Percentiles rank a stretch among this genome's conserved stretches.
These are phyloP conservation scores for Gossypium mustelinum DNA, from an alignment of 345 rosid species.

Conservation along the genomic window DNA sequence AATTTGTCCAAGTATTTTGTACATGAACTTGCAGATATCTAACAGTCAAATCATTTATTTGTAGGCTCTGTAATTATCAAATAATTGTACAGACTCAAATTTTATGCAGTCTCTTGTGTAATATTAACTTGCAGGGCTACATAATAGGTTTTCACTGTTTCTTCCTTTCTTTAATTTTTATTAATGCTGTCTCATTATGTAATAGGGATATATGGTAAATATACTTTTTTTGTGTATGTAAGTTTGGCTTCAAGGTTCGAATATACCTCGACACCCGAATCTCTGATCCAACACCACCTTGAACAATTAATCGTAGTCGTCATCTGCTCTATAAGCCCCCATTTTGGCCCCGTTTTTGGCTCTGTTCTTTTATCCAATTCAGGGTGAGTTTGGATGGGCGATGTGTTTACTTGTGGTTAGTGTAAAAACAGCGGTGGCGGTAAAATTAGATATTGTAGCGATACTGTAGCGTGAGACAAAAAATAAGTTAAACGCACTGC, in stretches of 20 bases:
- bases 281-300: constrained; percentile 73
- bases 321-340: constrained; percentile 55
- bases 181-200: too few relatives aligned
- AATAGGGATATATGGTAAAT: too few relatives aligned
- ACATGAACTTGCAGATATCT: constrained; percentile 39
- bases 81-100: not conserved
- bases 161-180: not conserved
- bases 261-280: constrained; percentile 45
- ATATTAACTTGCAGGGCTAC: not conserved
- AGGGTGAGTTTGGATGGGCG: accelerated
- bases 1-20: constrained; percentile 39
- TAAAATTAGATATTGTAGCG: accelerated
- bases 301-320: constrained; percentile 63
- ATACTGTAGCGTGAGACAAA: too few relatives aligned
- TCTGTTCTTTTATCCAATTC: not conserved
- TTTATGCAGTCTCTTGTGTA: constrained; percentile 1
- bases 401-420: accelerated
- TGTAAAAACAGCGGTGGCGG: accelerated
- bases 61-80: not conserved
- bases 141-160: not conserved
- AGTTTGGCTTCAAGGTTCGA: too few relatives aligned
- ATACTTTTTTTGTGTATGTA: too few relatives aligned
- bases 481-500: too few relatives aligned
- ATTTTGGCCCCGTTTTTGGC: constrained; percentile 24
- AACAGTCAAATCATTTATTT: not conserved